Base-by-base conservation (phyloP, 1,284 basidiomycete genomes). In the Cryptococcus deneoformans region DNA sequence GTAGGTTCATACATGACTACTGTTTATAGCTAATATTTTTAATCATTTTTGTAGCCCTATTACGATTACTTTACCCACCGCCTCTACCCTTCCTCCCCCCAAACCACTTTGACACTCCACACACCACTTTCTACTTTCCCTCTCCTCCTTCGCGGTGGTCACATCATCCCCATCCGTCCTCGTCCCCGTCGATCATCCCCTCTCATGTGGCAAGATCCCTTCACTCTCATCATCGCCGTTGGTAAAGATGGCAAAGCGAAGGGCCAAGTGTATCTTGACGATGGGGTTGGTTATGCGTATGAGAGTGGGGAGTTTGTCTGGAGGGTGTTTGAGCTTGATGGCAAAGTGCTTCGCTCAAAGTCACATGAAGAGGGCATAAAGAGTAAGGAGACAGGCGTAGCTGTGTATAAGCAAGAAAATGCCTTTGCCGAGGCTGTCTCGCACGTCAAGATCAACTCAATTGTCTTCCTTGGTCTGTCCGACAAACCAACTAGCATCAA, bases 221-320 rank as follows among this genome's bases (percentile, higher is more conserved):
- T 96, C 81, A 98, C 94, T 0, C 84, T 99, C 42, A 85, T 88
- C 57, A 81, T 97, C 29, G 91, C 92, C 0, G 80, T 96, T 20
- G 83, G 84, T 77, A 85, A 86, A 56, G 72, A 81, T 3, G 84
- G 85, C 29, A 71, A 66, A 7, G 93, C 94, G 0, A 71, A 72
- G 2, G 95, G 95, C 39, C 88, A 93, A 72, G 81, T 99, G 42
- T 99, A 99, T 78, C 83, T 96, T 54, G 96, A 99, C 75, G 96
- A 99, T 69, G 95, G 96, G 6, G 89, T 89, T 62, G 86, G 88
- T 0, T 98, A 87, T 76, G 81, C 82, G 1, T 87, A 93, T 77
- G 80, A 86, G 64, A 69, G 83, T 5, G 94, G 95, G 38, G 82
- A 92, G 51, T 86, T 90, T 71, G 81, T 97, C 52, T 94, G 89